A percentile compares a stretch with the other conserved stretches of the same genome.
These are phyloP conservation scores for Elongisporangium prolatum DNA, from an alignment of 352 stramenopile genomes.

Conservation along the genomic window DNA sequence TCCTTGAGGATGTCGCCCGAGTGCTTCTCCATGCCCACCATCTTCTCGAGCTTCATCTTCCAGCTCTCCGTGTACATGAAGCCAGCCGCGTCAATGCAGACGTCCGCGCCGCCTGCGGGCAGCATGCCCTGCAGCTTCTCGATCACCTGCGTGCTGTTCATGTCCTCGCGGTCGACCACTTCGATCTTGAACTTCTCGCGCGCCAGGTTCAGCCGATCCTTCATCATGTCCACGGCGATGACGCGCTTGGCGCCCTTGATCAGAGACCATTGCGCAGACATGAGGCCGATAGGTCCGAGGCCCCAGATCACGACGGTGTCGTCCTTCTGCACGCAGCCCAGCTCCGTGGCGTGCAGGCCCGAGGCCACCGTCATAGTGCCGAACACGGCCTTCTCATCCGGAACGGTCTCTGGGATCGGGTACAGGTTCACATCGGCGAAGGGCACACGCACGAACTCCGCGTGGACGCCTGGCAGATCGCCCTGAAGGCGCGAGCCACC, in stretches of 20 bases:
- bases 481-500: constrained; percentile 44
- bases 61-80: constrained; percentile 25
- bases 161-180: constrained; percentile 45
- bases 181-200: constrained; percentile 56
- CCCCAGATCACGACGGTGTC: constrained; percentile 68
- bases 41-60: constrained; percentile 39
- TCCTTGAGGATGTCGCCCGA: constrained; percentile 56
- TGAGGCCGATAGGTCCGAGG: constrained; percentile 51
- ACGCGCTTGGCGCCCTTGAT: constrained; percentile 57
- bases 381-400: constrained; percentile 63
- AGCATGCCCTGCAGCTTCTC: constrained; percentile 46
- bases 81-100: constrained; percentile 50
- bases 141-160: constrained; percentile 43
- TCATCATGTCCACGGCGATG: constrained; percentile 44
- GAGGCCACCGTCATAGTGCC: constrained; percentile 52
- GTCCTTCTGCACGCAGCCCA: constrained; percentile 37
- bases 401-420: constrained; percentile 43
- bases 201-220: constrained; percentile 49
- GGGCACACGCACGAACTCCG: constrained; percentile 72
- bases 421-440: constrained; percentile 71
- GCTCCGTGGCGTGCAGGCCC: constrained; percentile 56
- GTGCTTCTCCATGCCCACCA: constrained; percentile 39
- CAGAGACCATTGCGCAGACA: constrained; percentile 56
- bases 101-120: constrained; percentile 43
- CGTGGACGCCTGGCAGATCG: constrained; percentile 61